These are phyloP conservation scores for Phytophthora cajani DNA, from an alignment of 352 stramenopile genomes.

Conservation along the genomic window DNA sequence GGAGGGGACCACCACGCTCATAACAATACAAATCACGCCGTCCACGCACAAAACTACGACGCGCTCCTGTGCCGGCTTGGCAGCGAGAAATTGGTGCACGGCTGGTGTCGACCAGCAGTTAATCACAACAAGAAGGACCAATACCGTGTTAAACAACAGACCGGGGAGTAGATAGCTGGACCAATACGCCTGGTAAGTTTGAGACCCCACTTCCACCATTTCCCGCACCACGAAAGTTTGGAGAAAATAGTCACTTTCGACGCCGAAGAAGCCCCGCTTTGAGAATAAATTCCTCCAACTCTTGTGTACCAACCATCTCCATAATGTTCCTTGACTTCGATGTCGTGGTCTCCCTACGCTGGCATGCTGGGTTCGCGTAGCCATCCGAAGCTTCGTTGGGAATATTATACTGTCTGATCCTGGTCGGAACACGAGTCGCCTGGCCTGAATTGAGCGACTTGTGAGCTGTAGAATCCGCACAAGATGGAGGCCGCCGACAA, in stretches of 20 bases:
- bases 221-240: slow-evolving; percentile 15
- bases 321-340: not conserved
- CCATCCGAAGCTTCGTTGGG: not conserved
- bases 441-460: not conserved
- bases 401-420: not conserved
- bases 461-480: not conserved
- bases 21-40: slow-evolving; percentile 1
- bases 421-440: not conserved
- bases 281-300: not conserved
- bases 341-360: not conserved
- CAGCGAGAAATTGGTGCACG: slow-evolving; percentile 40
- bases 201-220: slow-evolving; percentile 12
- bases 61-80: not conserved
- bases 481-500: not conserved
- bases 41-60: not conserved
- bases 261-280: not conserved
- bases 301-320: not conserved
- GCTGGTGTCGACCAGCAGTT: slow-evolving; percentile 65
- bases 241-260: slow-evolving; percentile 23
- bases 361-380: too few species aligned
- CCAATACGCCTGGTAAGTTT: slow-evolving; percentile 18
- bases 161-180: slow-evolving; percentile 18
- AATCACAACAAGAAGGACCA: slow-evolving; percentile 20
- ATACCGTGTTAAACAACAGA: slow-evolving; percentile 27
- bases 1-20: not conserved